Evolutionary conservation across 2,329 filamentous ascomycete genomes (phyloP), one percentile per base, ranked within the genome.

Genomic region (Plenodomus tracheiphilus): DNA sequence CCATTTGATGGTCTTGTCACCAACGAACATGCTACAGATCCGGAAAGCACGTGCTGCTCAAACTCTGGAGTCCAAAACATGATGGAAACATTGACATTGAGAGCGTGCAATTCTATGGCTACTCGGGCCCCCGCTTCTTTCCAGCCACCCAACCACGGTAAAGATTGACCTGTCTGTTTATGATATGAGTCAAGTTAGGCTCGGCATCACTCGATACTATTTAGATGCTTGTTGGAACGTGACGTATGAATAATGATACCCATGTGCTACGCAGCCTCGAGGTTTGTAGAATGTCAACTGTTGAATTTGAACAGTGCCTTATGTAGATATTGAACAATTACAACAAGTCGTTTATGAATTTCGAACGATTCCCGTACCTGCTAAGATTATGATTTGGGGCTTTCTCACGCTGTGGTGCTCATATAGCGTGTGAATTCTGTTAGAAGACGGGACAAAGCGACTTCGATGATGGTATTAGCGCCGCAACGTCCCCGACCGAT

Each of bases 51-150:
- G 87, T 97, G 43, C 74, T 97, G 36, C 78, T 97, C 55, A 97
- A 97, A 77, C 84, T 97, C 70, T 97, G 91, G 89, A 91, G 86
- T 62, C 88, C 88, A 2, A 83, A 84, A 50, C 81, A 84, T 20
- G 84, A 86, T 40, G 79, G 82, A 3, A 96, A 95, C 63, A 95
- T 97, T 56, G 91, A 96, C 66, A 91, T 97, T 34, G 88, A 96
- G 70, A 90, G 87, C 39, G 86, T 97, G 19, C 82, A 91, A 49
- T 88, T 86, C 1, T 86, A 88, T 64, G 93, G 93, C 0, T 97
- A 86, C 72, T 89, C 90, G 0, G 93, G 93, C 4, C 88, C 89
- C 9, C 83, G 92, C 51, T 96, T 86, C 71, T 94, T 95, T 64
- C 89, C 90, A 7, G 82, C 86, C 2, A 74, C 86, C 21, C 80